Percentiles rank a stretch among this genome's conserved stretches.
Conservation (phyloP, 2,329 filamentous ascomycete species). For the Metarhizium humberi region DNA sequence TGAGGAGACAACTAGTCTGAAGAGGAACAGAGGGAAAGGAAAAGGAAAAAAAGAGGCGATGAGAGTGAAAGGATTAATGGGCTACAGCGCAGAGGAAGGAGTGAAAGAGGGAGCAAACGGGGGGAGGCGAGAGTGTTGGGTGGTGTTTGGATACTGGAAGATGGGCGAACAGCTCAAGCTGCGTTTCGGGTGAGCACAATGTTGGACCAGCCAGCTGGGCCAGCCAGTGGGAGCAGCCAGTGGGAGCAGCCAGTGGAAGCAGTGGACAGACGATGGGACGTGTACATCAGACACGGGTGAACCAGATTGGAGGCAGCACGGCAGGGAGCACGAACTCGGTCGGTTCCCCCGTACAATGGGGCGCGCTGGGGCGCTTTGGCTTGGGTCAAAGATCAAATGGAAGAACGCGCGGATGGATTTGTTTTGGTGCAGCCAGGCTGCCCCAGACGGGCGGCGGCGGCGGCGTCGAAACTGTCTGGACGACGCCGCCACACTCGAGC, state of each 20-base stretch:
- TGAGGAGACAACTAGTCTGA: conserved; percentile 15
- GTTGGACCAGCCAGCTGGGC: neutral
- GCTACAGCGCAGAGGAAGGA: conserved; percentile 17
- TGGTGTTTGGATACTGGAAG: conserved; percentile 9
- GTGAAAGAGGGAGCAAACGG: conserved; percentile 13
- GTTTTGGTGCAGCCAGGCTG: no score
- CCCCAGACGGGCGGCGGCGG: no score
- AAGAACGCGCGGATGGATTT: no score
- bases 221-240: neutral
- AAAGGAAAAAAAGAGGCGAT: conserved; percentile 16
- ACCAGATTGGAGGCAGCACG: neutral
- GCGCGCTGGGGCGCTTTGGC: no score
- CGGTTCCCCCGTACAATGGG: no score
- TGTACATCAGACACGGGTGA: neutral
- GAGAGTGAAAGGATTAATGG: conserved; percentile 12
- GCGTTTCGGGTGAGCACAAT: neutral
- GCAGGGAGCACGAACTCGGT: neutral
- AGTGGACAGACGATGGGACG: neutral
- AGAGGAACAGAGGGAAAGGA: conserved; percentile 15
- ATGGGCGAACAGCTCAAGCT: neutral
- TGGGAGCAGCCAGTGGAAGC: neutral
- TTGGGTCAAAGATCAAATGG: no score
- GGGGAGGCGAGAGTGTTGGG: conserved; percentile 12
- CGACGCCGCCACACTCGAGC: no score
- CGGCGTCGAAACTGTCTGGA: no score